These are phyloP conservation scores for Nicotiana sylvestris DNA, from an alignment of 257 asterid genomes.

Conservation along the genomic window DNA sequence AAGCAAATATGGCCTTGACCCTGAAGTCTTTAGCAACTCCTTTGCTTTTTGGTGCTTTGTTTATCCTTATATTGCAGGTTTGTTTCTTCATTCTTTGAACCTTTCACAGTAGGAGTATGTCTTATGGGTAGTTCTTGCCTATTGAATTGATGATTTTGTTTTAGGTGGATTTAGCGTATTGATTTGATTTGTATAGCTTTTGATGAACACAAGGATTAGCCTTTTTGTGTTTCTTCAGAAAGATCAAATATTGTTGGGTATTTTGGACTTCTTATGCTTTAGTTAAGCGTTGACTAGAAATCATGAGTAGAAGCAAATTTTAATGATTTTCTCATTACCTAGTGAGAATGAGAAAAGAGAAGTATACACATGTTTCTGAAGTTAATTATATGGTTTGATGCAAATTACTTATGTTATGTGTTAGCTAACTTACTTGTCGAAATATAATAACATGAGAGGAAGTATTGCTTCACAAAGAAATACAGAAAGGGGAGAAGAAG, in stretches of 20 bases:
- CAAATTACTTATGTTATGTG: not conserved
- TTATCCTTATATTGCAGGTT: slow-evolving; percentile 3
- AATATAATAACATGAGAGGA: not conserved
- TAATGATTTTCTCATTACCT: not conserved
- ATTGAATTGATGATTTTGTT: not conserved
- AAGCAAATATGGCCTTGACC: not conserved
- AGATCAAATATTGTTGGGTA: not conserved
- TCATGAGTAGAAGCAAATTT: not conserved
- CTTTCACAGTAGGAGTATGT: not conserved
- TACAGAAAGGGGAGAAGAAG: not conserved
- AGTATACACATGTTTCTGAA: not conserved
- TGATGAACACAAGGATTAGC: not conserved
- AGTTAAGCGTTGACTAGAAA: not conserved
- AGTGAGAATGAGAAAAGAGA: not conserved
- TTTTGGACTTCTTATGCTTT: not conserved
- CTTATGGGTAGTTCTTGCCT: not conserved
- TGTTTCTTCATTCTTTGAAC: not conserved
- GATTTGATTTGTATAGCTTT: not conserved
- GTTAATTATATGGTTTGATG: not conserved
- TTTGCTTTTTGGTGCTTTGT: not conserved
- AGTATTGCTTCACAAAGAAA: not conserved
- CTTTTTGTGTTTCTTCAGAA: not conserved
- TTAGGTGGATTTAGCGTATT: not conserved
- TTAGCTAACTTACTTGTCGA: not conserved
- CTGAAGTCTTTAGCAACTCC: not conserved